Conservation (phyloP, 2,329 filamentous ascomycete species). For the Furcasterigmium sp. region DNA sequence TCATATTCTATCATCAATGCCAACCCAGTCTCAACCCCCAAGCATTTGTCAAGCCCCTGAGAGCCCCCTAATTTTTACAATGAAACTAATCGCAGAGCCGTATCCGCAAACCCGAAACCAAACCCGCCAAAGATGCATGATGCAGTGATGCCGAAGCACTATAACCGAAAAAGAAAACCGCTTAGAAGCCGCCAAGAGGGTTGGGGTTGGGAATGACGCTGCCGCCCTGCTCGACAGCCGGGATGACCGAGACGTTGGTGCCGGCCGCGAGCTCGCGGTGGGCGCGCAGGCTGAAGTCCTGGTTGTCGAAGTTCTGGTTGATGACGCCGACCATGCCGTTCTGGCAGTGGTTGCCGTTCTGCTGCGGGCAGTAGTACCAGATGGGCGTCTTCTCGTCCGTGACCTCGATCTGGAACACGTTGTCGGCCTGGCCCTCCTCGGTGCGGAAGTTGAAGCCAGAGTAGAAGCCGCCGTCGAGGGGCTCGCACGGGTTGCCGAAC, state of each 20-base stretch:
- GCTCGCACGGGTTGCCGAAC: conserved; percentile 36
- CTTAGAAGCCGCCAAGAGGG: conserved; percentile 28
- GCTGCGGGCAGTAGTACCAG: conserved; percentile 35
- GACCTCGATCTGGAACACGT: conserved; percentile 40
- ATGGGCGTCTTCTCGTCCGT: conserved; percentile 30
- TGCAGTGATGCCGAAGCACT: no score
- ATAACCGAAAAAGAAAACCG: not conserved
- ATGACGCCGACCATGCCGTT: conserved; percentile 43
- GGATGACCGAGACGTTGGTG: conserved; percentile 23
- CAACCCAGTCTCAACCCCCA: no score
- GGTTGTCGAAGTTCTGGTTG: conserved; percentile 39
- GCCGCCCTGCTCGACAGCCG: conserved; percentile 27
- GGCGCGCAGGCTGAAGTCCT: conserved; percentile 28
- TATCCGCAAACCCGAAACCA: no score
- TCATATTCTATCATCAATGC: no score
- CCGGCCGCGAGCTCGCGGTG: conserved; percentile 29
- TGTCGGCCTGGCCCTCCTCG: conserved; percentile 24
- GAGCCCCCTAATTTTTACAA: no score
- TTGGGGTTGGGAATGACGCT: conserved; percentile 33
- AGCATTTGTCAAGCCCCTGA: no score
- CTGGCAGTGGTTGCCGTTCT: conserved; percentile 36
- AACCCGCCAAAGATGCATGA: no score
- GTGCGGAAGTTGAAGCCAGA: conserved; percentile 38
- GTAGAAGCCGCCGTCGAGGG: conserved; percentile 36
- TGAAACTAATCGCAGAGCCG: no score